Percentiles rank a stretch among this genome's conserved stretches.
These are phyloP conservation scores for Spongiforma sp. DNA, from an alignment of 1,284 basidiomycete species.

Conservation along the genomic window DNA sequence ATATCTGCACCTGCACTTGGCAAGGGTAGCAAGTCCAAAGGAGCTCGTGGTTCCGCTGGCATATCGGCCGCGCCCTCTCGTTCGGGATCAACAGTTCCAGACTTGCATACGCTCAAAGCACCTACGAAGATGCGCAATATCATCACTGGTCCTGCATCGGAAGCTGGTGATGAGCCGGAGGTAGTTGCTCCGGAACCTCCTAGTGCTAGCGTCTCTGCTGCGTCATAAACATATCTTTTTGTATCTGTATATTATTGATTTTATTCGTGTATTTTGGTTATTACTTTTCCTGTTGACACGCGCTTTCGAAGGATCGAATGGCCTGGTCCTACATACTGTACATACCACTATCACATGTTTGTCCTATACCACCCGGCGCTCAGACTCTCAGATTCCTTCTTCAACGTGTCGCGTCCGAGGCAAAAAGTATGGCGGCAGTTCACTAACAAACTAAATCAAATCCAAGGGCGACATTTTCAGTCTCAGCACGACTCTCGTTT, in stretches of 20 bases:
- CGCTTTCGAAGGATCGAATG: too few species aligned
- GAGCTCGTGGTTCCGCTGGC: constrained; percentile 39
- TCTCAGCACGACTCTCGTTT: constrained; percentile 3
- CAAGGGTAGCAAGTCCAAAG: constrained; percentile 47
- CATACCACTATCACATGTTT: too few species aligned
- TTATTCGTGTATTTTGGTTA: constrained; percentile 17
- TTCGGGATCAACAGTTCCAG: constrained; percentile 53
- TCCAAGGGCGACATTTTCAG: background rate
- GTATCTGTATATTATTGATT: constrained; percentile 18
- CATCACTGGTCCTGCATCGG: constrained; percentile 50
- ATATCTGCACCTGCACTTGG: constrained; percentile 42
- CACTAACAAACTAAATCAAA: background rate
- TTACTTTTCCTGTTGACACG: background rate
- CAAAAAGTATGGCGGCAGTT: too few species aligned
- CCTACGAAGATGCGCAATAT: constrained; percentile 65
- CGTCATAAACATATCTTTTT: constrained; percentile 21
- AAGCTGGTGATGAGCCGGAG: constrained; percentile 50
- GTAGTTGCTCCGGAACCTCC: constrained; percentile 22
- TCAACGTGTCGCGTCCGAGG: too few species aligned
- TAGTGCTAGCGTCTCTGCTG: constrained; percentile 16
- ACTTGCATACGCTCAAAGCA: constrained; percentile 47
- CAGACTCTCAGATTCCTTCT: too few species aligned
- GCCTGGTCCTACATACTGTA: too few species aligned
- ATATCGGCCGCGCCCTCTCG: constrained; percentile 59
- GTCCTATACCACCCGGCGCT: too few species aligned